A percentile compares a stretch with the other conserved stretches of the same genome.
Evolutionary conservation across 179 eudicot genomes (phyloP).

Genomic region (Beta corolliflora): DNA sequence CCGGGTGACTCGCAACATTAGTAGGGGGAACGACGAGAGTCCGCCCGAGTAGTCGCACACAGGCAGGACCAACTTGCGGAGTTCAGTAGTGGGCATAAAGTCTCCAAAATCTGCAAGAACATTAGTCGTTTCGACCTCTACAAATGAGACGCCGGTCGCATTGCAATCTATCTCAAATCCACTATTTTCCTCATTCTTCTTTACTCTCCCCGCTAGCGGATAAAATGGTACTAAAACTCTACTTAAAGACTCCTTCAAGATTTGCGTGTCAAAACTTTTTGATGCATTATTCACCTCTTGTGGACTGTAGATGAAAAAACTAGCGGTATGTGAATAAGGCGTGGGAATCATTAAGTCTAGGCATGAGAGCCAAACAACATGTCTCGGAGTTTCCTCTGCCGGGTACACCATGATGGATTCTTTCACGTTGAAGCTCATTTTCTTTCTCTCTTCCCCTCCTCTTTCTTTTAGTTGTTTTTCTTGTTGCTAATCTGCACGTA

Average conservation of each 20-base stretch:
- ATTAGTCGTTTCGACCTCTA: not conserved
- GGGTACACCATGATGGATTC: not conserved
- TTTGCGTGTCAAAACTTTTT: not conserved
- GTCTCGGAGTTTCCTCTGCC: not conserved
- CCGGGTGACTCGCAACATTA: constrained; percentile 50
- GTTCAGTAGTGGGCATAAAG: not conserved
- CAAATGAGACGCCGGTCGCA: not conserved
- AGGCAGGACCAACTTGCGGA: not conserved
- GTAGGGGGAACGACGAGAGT: not conserved
- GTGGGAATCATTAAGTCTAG: not conserved
- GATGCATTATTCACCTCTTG: not conserved
- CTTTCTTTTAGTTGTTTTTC: too few relatives aligned
- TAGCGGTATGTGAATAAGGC: not conserved
- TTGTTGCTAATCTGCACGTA: too few relatives aligned
- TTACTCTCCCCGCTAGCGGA: constrained; percentile 8
- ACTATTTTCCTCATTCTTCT: not conserved
- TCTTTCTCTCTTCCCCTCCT: not conserved
- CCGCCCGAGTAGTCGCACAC: constrained; percentile 6
- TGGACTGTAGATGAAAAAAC: not conserved
- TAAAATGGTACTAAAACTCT: constrained; percentile 14
- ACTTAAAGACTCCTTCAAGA: not conserved
- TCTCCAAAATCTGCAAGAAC: not conserved
- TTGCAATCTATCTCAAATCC: constrained; percentile 21
- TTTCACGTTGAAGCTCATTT: constrained; percentile 1
- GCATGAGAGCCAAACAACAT: not conserved